Conservation (phyloP, 352 stramenopile genomes). For the Phytophthora crassamura region DNA sequence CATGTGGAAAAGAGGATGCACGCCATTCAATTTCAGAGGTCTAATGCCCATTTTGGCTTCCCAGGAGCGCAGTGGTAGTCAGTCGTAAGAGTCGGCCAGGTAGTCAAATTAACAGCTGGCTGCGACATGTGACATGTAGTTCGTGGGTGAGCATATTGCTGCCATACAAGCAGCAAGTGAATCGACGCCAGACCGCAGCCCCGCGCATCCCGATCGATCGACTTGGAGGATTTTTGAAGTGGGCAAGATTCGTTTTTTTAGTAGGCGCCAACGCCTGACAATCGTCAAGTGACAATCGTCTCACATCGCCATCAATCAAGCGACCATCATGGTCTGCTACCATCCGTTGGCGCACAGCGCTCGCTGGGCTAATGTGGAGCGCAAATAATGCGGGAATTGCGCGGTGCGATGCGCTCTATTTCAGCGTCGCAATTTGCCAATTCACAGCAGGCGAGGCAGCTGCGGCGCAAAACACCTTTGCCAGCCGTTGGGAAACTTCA, state of each 20-base stretch:
- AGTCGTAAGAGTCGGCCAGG: conserved; percentile 5
- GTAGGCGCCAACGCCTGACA: conserved; percentile 13
- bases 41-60: neutral
- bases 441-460: neutral
- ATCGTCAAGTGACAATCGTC: conserved; percentile 21
- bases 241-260: conserved; percentile 20
- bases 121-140: conserved; percentile 32
- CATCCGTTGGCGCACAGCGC: no score
- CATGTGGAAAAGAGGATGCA: neutral
- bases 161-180: conserved; percentile 2
- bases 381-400: no score
- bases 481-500: conserved; percentile 16
- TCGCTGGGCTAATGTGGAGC: no score
- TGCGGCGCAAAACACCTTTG: neutral
- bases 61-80: conserved; percentile 16
- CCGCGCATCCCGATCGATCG: conserved; percentile 9
- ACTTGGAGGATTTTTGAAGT: conserved; percentile 34
- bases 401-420: no score
- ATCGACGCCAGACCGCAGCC: conserved; percentile 1
- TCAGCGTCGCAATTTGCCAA: no score
- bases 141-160: neutral
- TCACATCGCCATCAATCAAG: neutral
- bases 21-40: conserved; percentile 4
- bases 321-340: no score
- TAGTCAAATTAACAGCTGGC: conserved; percentile 10